These are phyloP conservation scores for Podosphaera fusca DNA, from an alignment of 2,329 filamentous ascomycete genomes.

Conservation along the genomic window DNA sequence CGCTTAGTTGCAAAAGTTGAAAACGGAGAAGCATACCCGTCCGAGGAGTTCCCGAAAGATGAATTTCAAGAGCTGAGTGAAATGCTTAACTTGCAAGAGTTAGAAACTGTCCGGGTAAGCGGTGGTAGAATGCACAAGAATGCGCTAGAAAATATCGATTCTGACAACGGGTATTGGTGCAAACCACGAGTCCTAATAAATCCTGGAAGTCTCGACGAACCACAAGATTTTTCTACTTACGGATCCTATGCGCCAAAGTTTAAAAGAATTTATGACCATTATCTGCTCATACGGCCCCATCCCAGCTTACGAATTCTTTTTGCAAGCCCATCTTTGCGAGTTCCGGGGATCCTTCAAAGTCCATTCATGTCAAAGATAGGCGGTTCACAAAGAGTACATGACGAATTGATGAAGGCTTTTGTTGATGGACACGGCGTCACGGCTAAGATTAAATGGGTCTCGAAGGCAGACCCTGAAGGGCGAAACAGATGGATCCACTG, in stretches of 20 bases:
- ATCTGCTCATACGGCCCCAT: slow-evolving; percentile 41
- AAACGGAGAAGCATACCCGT: slow-evolving; percentile 8
- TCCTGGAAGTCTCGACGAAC: slow-evolving; percentile 14
- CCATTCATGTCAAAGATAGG: slow-evolving; percentile 31
- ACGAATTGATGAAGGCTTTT: slow-evolving; percentile 33
- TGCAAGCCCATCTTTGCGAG: slow-evolving; percentile 40
- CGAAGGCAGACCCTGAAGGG: slow-evolving; percentile 24
- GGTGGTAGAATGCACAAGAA: slow-evolving; percentile 39
- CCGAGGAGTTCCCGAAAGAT: slow-evolving; percentile 1
- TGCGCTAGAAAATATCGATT: slow-evolving; percentile 20
- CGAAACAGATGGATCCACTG: slow-evolving; percentile 55
- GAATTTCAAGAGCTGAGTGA: slow-evolving; percentile 3
- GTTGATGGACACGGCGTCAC: slow-evolving; percentile 47
- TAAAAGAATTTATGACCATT: slow-evolving; percentile 28
- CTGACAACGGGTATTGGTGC: slow-evolving; percentile 20
- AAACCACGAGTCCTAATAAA: slow-evolving; percentile 21
- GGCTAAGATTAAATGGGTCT: slow-evolving; percentile 50
- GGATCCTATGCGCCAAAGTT: slow-evolving; percentile 11
- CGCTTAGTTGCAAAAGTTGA: slow-evolving; percentile 19
- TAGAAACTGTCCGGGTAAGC: slow-evolving; percentile 36
- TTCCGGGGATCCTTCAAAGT: slow-evolving; percentile 43
- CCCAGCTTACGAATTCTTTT: slow-evolving; percentile 45
- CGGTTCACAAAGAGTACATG: slow-evolving; percentile 23
- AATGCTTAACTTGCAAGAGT: slow-evolving; percentile 44
- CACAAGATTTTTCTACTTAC: slow-evolving; percentile 1